These are phyloP conservation scores for Pyrus hybrid DNA, from an alignment of 331 rosid species.

Conservation along the genomic window DNA sequence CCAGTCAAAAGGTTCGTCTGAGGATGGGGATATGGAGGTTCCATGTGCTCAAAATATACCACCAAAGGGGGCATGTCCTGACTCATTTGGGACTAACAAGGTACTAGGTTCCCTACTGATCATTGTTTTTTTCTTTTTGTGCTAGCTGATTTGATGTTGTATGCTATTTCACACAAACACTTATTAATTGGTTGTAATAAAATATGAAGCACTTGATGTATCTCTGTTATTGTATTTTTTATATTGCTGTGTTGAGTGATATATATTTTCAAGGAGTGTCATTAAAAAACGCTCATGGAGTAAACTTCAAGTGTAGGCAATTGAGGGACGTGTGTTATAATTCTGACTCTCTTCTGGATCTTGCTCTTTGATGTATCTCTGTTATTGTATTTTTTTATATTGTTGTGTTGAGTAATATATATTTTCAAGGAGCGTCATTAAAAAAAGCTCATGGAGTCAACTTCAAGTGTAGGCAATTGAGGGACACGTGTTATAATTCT, in stretches of 20 bases:
- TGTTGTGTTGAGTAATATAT: too few relatives aligned
- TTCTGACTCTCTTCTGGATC: too few relatives aligned
- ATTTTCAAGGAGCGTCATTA: too few relatives aligned
- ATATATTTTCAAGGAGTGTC: background rate
- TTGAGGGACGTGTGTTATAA: background rate
- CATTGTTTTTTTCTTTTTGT: background rate
- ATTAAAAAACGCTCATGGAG: background rate
- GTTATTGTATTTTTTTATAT: too few relatives aligned
- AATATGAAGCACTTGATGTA: background rate
- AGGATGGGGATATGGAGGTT: slow-evolving; percentile 67
- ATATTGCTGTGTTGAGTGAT: background rate
- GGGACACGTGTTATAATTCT: too few relatives aligned
- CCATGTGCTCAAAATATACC: slow-evolving; percentile 41
- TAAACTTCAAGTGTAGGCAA: background rate
- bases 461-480: too few relatives aligned
- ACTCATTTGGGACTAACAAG: slow-evolving; percentile 47
- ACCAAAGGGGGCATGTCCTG: slow-evolving; percentile 47
- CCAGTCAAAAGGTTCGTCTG: slow-evolving; percentile 75
- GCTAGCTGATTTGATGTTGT: background rate
- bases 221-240: background rate
- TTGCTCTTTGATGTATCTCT: too few relatives aligned
- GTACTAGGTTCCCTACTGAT: slow-evolving; percentile 25
- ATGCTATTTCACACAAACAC: background rate
- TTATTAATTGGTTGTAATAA: background rate
- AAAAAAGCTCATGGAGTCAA: too few relatives aligned